Base-by-base conservation (phyloP, 371 early-diverging fungal genomes). In the Capniomyces stellatus region DNA sequence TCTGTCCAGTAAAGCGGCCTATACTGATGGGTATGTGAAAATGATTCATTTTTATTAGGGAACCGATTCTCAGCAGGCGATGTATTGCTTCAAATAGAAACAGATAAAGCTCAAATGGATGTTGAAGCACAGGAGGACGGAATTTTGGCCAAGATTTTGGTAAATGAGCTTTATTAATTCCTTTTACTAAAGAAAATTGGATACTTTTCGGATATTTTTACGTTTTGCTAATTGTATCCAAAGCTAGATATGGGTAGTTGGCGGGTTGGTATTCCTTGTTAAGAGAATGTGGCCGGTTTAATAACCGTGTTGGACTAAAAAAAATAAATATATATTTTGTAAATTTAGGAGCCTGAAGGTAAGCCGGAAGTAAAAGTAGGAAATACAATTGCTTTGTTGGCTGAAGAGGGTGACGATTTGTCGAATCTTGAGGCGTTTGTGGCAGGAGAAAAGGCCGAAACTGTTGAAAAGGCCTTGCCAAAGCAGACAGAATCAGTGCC, bases 101-200 rank as follows among this genome's bases (percentile, higher is more conserved):
- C 95, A 2, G 95, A 95, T 65, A 95, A 95, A 74, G 95, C 95
- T 8, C 88, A 89, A 71, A 95, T 95, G 80, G 93, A 92, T 62
- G 89, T 92, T 22, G 95, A 95, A 64, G 89, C 87, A 52, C 78
- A 82, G 58, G 95, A 95, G 35, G 93, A 95, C 61, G 95, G 95
- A 31, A 76, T 87, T 51, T 68, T 95, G 41, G 95, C 89, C 51
- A 89, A 90, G 75, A 87, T 90, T 60, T 58, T 95, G 65, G 74
- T 83, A 66, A 57, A 71, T 46, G 67, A 69, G 21, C 22, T 22
- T n/a, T n/a, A n/a, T n/a, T 15, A 40, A 40, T 40, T 40, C 19
- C 13, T 40, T 40, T 40, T 40, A 40, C 40, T 40, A 40, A 40
- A 40, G 13, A 40, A 40, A 40, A 40, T 13, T 40, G 19, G 15